phyloP scores from a whole-genome alignment of 2,329 filamentous ascomycete species.

The Zymoseptoria crescenta region DNA sequence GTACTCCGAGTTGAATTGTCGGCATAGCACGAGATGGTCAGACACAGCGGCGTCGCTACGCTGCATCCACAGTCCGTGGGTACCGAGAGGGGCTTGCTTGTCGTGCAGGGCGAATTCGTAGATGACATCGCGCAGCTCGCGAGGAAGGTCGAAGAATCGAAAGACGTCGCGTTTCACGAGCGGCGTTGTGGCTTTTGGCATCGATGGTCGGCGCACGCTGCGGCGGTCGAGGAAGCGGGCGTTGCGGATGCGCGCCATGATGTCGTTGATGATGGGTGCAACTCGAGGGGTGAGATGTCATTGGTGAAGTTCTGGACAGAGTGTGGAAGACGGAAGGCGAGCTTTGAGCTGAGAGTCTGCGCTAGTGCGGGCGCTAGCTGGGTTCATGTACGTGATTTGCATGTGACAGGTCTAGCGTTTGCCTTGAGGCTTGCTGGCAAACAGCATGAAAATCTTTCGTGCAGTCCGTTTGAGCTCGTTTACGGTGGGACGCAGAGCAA shows the following conservation, averaged over 20 bases:
- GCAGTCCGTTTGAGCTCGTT: no score
- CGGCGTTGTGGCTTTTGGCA: no score
- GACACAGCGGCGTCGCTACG: background rate
- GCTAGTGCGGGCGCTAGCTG: background rate
- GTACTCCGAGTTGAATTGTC: background rate
- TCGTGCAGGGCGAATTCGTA: constrained; percentile 1
- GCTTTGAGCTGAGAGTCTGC: background rate
- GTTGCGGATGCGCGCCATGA: no score
- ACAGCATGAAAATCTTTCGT: no score
- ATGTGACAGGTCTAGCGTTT: background rate
- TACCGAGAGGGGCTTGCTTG: background rate
- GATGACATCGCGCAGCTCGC: constrained; percentile 8
- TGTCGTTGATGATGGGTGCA: no score
- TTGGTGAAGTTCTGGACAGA: no score
- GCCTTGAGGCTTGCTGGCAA: no score
- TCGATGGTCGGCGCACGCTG: no score
- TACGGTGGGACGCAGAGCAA: no score
- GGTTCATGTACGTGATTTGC: background rate
- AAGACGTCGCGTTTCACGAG: constrained; percentile 2
- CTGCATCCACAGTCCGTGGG: background rate
- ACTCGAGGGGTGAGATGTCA: no score
- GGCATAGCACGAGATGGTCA: background rate
- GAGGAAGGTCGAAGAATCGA: constrained; percentile 9
- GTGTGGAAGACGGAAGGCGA: background rate
- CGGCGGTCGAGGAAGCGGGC: no score